Percentiles rank a stretch among this genome's conserved stretches.
Evolutionary conservation across 1,139 yeast genomes (phyloP).

Genomic region (Saccharomyces hybrid): DNA sequence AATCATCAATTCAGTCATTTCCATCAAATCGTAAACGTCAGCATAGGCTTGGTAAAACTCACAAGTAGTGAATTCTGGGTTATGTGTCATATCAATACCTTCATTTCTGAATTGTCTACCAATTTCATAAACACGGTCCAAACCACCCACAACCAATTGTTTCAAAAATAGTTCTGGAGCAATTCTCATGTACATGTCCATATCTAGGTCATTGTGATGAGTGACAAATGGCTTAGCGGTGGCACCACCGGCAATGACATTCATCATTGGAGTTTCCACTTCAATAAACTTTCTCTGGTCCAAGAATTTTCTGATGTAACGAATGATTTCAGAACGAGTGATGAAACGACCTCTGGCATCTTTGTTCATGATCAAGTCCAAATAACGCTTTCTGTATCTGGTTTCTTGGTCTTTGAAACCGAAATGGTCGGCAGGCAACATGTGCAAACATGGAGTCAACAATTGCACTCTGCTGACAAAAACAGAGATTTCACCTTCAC

Average conservation of each 20-base stretch:
- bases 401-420: constrained; percentile 98
- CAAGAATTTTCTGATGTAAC: constrained; percentile 79
- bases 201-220: constrained; percentile 91
- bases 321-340: constrained; percentile 81
- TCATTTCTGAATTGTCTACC: constrained; percentile 99
- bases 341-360: constrained; percentile 69
- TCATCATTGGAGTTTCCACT: constrained; percentile 99
- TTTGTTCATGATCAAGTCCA: constrained; percentile 78
- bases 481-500: constrained; percentile 94
- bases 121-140: constrained; percentile 96
- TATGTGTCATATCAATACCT: constrained; percentile 92
- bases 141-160: constrained; percentile 96
- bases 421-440: constrained; percentile 96
- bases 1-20: constrained; percentile 86
- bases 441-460: constrained; percentile 92
- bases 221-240: constrained; percentile 97
- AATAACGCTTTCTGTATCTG: constrained; percentile 93
- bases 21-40: constrained; percentile 73
- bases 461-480: constrained; percentile 75
- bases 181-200: constrained; percentile 96
- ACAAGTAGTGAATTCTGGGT: constrained; percentile 91
- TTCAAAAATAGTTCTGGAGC: constrained; percentile 97
- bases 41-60: constrained; percentile 86
- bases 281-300: constrained; percentile 83
- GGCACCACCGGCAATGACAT: constrained; percentile 98